Percentiles rank a stretch among this genome's conserved stretches.
These are phyloP conservation scores for Lolium multiflorum DNA, from an alignment of 176 grass and related monocot species.

Conservation along the genomic window DNA sequence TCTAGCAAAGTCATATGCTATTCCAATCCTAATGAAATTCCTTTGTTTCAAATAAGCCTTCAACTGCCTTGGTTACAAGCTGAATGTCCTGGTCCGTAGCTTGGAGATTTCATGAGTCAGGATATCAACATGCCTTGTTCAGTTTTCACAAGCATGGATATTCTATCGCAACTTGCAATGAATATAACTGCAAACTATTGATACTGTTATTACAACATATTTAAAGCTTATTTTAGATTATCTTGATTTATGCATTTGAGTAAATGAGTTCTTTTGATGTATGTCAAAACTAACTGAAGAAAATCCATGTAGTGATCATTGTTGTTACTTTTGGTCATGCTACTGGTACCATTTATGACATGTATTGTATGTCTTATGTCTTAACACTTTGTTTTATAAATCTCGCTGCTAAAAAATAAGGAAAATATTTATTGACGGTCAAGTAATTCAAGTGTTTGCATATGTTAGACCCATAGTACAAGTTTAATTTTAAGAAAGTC, in stretches of 20 bases:
- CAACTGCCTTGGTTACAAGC: not conserved
- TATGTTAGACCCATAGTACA: not conserved
- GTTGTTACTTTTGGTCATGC: not conserved
- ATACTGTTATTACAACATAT: not conserved
- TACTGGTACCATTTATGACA: not conserved
- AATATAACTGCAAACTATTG: not conserved
- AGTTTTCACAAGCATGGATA: not conserved
- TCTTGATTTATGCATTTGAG: constrained; percentile 1
- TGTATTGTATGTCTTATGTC: not conserved
- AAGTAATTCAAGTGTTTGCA: not conserved
- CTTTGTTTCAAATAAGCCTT: not conserved
- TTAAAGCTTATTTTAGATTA: not conserved
- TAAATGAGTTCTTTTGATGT: constrained; percentile 11
- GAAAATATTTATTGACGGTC: constrained; percentile 2
- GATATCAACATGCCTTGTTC: not conserved
- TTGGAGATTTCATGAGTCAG: not conserved
- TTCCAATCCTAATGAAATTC: not conserved
- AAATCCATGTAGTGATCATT: not conserved
- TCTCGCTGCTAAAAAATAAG: not conserved
- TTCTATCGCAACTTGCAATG: not conserved
- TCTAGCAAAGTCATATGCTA: not conserved
- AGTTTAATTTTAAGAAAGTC: not conserved
- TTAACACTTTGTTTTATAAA: constrained; percentile 2
- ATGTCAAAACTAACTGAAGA: constrained; percentile 11
- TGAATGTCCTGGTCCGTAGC: not conserved